phyloP scores from a whole-genome alignment of 176 grass and related monocot genomes.

The Musa beccarii region DNA sequence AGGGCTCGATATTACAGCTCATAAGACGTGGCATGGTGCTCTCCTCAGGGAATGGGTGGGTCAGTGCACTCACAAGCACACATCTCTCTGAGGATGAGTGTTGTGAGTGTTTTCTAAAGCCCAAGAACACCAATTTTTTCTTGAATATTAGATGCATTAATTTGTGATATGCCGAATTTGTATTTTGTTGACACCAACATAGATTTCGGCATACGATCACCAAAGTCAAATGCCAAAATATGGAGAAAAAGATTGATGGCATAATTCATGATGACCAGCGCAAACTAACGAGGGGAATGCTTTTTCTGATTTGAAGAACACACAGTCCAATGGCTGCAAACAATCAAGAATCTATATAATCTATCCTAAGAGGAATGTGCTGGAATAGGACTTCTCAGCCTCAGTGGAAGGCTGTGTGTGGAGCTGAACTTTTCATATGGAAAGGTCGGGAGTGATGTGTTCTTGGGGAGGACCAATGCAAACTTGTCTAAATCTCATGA shows the following conservation, averaged over 20 bases:
- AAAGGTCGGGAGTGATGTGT: no score
- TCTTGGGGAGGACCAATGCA: no score
- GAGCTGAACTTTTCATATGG: background rate
- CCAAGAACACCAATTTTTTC: background rate
- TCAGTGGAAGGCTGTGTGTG: no score
- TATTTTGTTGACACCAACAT: no score
- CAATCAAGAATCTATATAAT: no score
- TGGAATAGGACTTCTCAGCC: no score
- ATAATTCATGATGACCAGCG: background rate
- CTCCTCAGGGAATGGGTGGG: slow-evolving; percentile 9
- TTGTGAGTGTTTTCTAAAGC: background rate
- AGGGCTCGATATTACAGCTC: slow-evolving; percentile 1
- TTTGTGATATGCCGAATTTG: no score
- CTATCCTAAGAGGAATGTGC: no score
- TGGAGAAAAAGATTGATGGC: background rate
- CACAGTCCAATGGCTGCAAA: background rate
- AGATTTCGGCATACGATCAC: background rate
- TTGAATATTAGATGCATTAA: background rate
- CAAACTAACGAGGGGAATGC: no score
- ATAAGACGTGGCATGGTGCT: slow-evolving; percentile 6
- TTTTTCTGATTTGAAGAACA: background rate
- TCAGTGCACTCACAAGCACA: background rate
- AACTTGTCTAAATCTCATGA: background rate
- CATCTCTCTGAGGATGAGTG: background rate
- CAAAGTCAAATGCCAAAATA: background rate